Evolutionary conservation across 176 grass and related monocot genomes (phyloP), one percentile per base, ranked within the genome.

Genomic region (Cymbopogon citratus): DNA sequence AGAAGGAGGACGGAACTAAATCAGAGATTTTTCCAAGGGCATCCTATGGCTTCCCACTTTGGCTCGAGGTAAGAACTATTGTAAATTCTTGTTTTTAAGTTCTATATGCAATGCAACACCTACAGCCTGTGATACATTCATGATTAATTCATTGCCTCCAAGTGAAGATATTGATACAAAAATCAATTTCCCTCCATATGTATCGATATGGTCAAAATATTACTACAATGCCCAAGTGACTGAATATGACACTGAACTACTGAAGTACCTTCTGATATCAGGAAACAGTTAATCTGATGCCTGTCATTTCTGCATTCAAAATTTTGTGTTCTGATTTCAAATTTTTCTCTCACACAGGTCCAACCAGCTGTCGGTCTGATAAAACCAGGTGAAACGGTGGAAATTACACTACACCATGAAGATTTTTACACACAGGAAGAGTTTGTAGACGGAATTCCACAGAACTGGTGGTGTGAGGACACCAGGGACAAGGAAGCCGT

Each of bases 41-140:
- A 75, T 94, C 92, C 21, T 98, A 91, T 87, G 95, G 95, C 66
- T 98, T 98, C 71, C 95, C 95, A 61, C 77, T 85, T 38, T 98
- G 95, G 95, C 86, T 98, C 26, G 95, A 94, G 92, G 95, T 98
- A 98, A 67, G 79, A 63, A 27, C 44, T 63, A 52, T 35, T 61
- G 9, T 60, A 33, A 54, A 56, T 28, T 63, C 15, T 38, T 71
- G 45, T 70, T 77, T n/a, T n/a, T n/a, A n/a, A n/a, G n/a, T n/a
- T n/a, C n/a, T n/a, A n/a, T n/a, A n/a, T 9, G 6, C 21, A 34
- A 75, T 5, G 18, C 2, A 56, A 65, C 60, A 67, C 52, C 45
- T 26, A 13, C 12, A 52, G 36, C 59, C 2, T 81, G 7, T 74
- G 41, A 63, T 85, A 16, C 75, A 74, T 86, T 64, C 15, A 72